Evolutionary conservation across 169 alveolate species (phyloP).

Genomic region (Plasmodium coatneyi): DNA sequence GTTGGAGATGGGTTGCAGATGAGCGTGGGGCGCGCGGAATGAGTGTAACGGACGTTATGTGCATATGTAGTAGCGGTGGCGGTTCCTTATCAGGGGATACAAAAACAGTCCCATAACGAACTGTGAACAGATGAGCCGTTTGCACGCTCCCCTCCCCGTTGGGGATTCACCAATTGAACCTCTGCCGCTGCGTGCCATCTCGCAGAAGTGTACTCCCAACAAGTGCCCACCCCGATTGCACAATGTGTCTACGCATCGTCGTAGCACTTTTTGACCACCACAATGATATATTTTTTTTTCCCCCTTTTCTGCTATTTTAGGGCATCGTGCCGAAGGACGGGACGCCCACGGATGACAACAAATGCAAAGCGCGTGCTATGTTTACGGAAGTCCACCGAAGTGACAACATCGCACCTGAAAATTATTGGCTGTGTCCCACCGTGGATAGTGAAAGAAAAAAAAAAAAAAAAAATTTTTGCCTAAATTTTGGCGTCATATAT

Average conservation of each 20-base stretch:
- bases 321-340: slow-evolving; percentile 72
- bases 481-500: not conserved
- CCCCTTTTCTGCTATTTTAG: not conserved
- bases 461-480: not conserved
- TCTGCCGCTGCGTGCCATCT: too few species aligned
- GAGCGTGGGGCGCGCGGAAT: too few species aligned
- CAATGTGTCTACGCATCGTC: too few species aligned
- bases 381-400: slow-evolving; percentile 47
- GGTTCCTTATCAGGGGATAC: not conserved
- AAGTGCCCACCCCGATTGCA: too few species aligned
- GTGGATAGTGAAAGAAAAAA: slow-evolving; percentile 44
- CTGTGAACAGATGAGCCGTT: not conserved
- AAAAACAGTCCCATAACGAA: not conserved
- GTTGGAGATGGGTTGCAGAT: too few species aligned
- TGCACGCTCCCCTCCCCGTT: not conserved
- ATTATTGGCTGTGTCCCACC: slow-evolving; percentile 71
- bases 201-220: too few species aligned
- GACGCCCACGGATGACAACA: not conserved
- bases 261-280: too few species aligned
- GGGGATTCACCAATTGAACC: too few species aligned
- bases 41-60: not conserved
- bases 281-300: not conserved
- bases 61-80: not conserved
- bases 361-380: slow-evolving; percentile 41
- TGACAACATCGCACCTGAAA: slow-evolving; percentile 74